Percentiles rank a stretch among this genome's conserved stretches.
These are phyloP conservation scores for Amphicarpaea edgeworthii DNA, from an alignment of 306 rosid species.

Conservation along the genomic window DNA sequence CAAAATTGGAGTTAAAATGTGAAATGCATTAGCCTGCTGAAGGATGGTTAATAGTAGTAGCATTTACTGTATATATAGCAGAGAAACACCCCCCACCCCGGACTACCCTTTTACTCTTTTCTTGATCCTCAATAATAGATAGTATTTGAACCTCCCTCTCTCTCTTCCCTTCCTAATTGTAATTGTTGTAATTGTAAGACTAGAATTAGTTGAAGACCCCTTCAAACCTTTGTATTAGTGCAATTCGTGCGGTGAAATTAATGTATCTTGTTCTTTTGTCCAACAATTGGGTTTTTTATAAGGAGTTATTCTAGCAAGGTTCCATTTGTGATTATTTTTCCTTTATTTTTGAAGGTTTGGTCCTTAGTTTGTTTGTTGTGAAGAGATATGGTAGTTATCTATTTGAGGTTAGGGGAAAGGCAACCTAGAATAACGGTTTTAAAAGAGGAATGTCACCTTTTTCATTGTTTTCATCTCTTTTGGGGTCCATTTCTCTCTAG, in stretches of 20 bases:
- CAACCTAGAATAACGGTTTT: not conserved
- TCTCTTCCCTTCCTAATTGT: constrained; percentile 30
- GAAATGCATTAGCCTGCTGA: constrained; percentile 36
- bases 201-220: constrained; percentile 32
- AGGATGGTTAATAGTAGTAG: constrained; percentile 38
- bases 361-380: constrained; percentile 2
- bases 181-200: constrained; percentile 44
- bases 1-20: constrained; percentile 35
- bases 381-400: constrained; percentile 14
- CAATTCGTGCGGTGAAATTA: constrained; percentile 30
- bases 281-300: constrained; percentile 17
- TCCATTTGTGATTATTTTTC: not conserved
- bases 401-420: not conserved
- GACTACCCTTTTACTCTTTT: constrained; percentile 22
- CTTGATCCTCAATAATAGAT: constrained; percentile 39
- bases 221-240: constrained; percentile 37
- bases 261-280: constrained; percentile 30
- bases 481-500: not conserved
- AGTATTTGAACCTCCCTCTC: constrained; percentile 31
- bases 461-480: not conserved
- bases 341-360: constrained; percentile 13
- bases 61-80: constrained; percentile 58
- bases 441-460: not conserved
- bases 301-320: constrained; percentile 18
- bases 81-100: constrained; percentile 21